Base-by-base conservation (phyloP, 805 yeast species). In the Saccharomyces jurei region DNA sequence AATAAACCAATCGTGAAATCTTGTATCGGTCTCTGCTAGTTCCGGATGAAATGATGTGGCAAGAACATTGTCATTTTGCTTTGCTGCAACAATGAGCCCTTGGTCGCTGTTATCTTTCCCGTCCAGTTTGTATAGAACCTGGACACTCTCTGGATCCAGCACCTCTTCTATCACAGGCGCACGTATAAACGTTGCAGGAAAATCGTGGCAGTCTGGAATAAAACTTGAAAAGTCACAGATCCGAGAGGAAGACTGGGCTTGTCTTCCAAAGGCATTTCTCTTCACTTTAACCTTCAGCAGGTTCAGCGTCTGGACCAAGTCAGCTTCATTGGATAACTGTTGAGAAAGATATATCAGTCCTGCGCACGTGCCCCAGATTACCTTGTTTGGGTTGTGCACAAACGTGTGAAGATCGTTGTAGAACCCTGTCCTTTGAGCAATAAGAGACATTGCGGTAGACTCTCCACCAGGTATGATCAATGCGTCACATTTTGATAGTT, bases 321-420 rank as follows among this genome's bases (percentile, higher is more conserved):
- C 75, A 50, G 76, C 76, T 22, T 82, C 84, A 62, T 81, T 77
- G 14, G 75, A 71, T 41, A 84, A 72, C 49, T 76, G 74, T 53
- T 77, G 73, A 6, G 90, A 78, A 26, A 87, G 71, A 58, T 86
- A 76, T 51, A 87, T 87, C 60, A 87, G 71, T 2, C 95, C 95
- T 2, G 95, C 95, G 69, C 95, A 87, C 0, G 95, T 87, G 0
- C 95, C 95, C 95, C 95, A 87, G 11, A 82, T 78, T 1, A 87
- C 83, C 56, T 78, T 79, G 22, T 71, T 70, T 6, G 77, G 71
- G 50, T 77, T 74, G 26, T 59, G 64, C 21, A 83, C 80, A 65
- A 79, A 81, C 11, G 72, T 64, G 46, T 75, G 68, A 53, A 87
- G 70, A 2, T 86, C 85, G 27, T 76, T 74, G 21, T 83, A 70